These are phyloP conservation scores for Colletotrichum horii DNA, from an alignment of 2,329 filamentous ascomycete species.

Conservation along the genomic window DNA sequence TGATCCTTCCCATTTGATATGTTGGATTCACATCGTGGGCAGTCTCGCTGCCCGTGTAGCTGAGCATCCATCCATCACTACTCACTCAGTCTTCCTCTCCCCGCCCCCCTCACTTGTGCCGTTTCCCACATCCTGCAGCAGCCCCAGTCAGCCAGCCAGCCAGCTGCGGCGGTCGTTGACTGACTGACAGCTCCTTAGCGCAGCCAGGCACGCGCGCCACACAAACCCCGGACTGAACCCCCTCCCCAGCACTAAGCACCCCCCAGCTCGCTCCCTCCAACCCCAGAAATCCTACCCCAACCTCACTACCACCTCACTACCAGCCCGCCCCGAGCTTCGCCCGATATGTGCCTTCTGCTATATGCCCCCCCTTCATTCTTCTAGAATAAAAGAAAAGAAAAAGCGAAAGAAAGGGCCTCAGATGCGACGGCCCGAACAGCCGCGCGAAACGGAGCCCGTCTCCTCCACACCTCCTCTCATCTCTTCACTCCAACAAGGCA, in stretches of 20 bases:
- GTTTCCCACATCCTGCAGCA: neutral
- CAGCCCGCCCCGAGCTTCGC: neutral
- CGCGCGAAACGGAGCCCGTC: neutral
- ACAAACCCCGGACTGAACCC: neutral
- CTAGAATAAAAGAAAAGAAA: neutral
- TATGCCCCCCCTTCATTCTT: neutral
- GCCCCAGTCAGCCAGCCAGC: neutral
- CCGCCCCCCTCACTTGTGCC: neutral
- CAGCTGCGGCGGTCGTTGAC: neutral
- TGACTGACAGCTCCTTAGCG: neutral
- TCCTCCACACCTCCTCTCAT: neutral
- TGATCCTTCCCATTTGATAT: neutral
- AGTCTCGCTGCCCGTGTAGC: neutral
- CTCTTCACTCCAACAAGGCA: neutral
- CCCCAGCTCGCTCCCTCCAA: neutral
- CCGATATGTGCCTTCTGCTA: neutral
- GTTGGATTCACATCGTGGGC: neutral
- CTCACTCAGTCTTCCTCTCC: neutral
- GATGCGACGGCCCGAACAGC: slow-evolving; percentile 19
- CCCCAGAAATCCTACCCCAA: neutral
- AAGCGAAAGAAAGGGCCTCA: neutral
- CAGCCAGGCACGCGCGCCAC: neutral
- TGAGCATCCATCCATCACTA: neutral
- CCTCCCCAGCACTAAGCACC: too few species aligned
- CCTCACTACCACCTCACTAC: neutral